Conservation (phyloP, 2,329 filamentous ascomycete genomes). For the Pseudogymnoascus sp. region DNA sequence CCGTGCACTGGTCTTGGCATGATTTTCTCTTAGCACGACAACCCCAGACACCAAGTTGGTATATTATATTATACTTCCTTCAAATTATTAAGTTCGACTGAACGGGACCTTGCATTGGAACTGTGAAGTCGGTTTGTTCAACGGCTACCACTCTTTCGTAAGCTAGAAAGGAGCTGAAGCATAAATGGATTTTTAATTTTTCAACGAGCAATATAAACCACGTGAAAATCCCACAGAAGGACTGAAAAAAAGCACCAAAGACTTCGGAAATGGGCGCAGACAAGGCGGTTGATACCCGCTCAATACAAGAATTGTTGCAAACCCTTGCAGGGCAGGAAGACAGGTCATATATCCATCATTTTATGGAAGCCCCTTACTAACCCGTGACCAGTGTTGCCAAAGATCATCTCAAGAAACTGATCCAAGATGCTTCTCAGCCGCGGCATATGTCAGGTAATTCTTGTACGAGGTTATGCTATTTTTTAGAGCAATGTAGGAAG, state of each 20-base stretch:
- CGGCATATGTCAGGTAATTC: constrained; percentile 48
- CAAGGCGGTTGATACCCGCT: constrained; percentile 7
- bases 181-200: constrained; percentile 10
- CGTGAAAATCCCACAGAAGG: not conserved
- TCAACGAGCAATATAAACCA: not conserved
- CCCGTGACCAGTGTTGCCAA: constrained; percentile 15
- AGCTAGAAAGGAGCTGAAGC: not conserved
- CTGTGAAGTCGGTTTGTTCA: not conserved
- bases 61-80: constrained; percentile 2
- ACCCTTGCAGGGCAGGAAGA: not conserved
- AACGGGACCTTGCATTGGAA: not conserved
- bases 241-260: constrained; percentile 4
- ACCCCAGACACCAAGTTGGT: not conserved
- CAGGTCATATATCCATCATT: not conserved
- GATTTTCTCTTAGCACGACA: constrained; percentile 9
- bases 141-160: not conserved
- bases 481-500: constrained; percentile 50
- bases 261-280: constrained; percentile 1
- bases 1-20: not conserved
- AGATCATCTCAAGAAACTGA: constrained; percentile 19
- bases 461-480: constrained; percentile 52
- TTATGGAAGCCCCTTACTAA: constrained; percentile 3
- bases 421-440: constrained; percentile 35
- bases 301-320: constrained; percentile 2
- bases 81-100: not conserved